Base-by-base conservation (phyloP, 225 moss, liverwort and hornwort species). In the Marchantia polymorpha region DNA sequence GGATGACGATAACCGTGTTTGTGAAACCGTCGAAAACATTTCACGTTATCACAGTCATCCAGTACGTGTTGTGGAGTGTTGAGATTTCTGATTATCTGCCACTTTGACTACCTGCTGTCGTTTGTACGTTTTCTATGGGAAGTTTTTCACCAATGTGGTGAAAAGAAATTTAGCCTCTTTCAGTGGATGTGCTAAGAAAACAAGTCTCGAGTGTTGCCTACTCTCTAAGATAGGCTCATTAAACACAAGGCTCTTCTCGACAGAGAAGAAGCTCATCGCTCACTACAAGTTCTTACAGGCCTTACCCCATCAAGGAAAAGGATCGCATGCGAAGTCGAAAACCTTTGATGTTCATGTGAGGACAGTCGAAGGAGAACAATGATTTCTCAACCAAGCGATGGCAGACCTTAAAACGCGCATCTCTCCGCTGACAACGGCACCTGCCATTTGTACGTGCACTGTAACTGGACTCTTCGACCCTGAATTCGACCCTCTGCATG, bases 341-440 rank as follows among this genome's bases (percentile, higher is more conserved):
- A 50, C 51, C 20, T 54, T 77, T 1, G 26, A 23, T 25, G 12
- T 30, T 87, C 56, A 87, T 0, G 76, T 84, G 49, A 83, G 80
- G 61, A 85, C 85, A 67, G 90, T 89, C 56, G 83, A 85, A 13
- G 84, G 85, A 39, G 78, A 89, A 60, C 63, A 84, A 76, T 93
- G 95, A 74, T 93, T 91, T 83, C 85, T 86, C 67, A 96, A 84
- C 96, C 96, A 96, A 66, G 85, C 83, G 78, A 90, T 89, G 16
- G 91, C 96, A 52, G 96, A 94, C 50, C 81, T 89, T 69, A 96
- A 83, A 66, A 96, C 91, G 60, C 96, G 92, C 83, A 96, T 85
- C 89, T 96, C 96, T 50, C 96, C 92, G 74, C 79, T 82, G 64
- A 91, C 84, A 49, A 92, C 93, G 72, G 91, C 91, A 82, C 86